A percentile compares a stretch with the other conserved stretches of the same genome.
Evolutionary conservation across 768 basidiomycete species (phyloP).

Genomic region (Mrakia frigida): DNA sequence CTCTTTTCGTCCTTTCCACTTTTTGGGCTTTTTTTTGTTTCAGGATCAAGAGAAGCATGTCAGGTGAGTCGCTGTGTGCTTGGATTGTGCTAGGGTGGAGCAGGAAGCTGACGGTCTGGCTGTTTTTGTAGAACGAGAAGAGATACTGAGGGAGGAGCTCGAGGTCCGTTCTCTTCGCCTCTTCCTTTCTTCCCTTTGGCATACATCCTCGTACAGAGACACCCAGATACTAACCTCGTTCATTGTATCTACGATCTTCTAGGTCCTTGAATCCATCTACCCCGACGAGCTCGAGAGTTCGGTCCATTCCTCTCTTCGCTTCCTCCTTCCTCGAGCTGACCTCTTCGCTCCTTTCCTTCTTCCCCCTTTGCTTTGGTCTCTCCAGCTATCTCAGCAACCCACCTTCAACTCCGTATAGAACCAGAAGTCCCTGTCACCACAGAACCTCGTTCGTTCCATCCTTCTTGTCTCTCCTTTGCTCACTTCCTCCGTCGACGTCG

Average conservation of each 20-base stretch:
- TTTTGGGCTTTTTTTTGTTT: background rate
- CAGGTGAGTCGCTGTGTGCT: background rate
- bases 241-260: slow-evolving; percentile 8
- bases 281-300: slow-evolving; percentile 61
- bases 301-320: background rate
- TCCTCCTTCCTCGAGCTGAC: slow-evolving; percentile 3
- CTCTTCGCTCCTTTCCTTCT: background rate
- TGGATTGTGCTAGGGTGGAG: background rate
- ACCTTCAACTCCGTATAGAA: slow-evolving; percentile 47
- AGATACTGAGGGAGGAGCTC: slow-evolving; percentile 71
- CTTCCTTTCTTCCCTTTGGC: background rate
- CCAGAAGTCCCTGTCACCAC: slow-evolving; percentile 71
- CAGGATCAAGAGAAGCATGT: background rate
- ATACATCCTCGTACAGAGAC: slow-evolving; percentile 3
- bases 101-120: background rate
- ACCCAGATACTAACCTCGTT: background rate
- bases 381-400: slow-evolving; percentile 24
- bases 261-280: slow-evolving; percentile 95
- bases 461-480: slow-evolving; percentile 8
- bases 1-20: background rate
- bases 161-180: slow-evolving; percentile 55
- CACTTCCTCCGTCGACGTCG: slow-evolving; percentile 9
- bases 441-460: slow-evolving; percentile 53
- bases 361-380: background rate
- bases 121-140: slow-evolving; percentile 39